Conservation (phyloP, 352 stramenopile genomes). For the Peronospora belbahrii region DNA sequence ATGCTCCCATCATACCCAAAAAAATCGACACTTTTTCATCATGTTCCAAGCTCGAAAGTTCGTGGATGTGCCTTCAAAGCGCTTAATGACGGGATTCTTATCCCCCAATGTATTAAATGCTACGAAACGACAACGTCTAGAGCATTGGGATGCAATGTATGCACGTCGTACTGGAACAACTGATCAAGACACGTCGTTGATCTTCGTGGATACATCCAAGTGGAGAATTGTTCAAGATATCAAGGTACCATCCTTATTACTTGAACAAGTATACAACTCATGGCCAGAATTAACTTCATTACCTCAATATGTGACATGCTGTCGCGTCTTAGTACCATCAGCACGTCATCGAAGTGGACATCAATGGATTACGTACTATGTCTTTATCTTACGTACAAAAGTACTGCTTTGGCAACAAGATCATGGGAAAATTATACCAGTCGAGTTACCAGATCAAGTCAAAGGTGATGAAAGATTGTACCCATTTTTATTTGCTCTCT, state of each 20-base stretch:
- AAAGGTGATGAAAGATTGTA: conserved; percentile 37
- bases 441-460: conserved; percentile 53
- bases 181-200: conserved; percentile 1
- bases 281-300: conserved; percentile 21
- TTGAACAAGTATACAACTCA: conserved; percentile 44
- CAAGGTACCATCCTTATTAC: conserved; percentile 31
- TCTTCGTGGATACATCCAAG: conserved; percentile 49
- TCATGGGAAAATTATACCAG: conserved; percentile 32
- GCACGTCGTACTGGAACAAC: conserved; percentile 7
- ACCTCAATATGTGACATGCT: no score
- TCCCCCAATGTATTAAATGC: conserved; percentile 26
- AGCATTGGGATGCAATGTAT: conserved; percentile 24
- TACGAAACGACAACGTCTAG: conserved; percentile 62
- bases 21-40: neutral
- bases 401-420: conserved; percentile 64
- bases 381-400: conserved; percentile 46
- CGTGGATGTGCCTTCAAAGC: conserved; percentile 56
- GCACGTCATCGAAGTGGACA: conserved; percentile 40
- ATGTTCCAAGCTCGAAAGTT: conserved; percentile 78
- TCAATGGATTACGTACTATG: conserved; percentile 49
- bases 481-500: conserved; percentile 60
- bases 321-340: conserved; percentile 34
- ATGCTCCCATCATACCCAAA: no score
- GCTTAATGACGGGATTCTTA: conserved; percentile 35
- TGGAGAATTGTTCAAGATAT: conserved; percentile 45